Evolutionary conservation across 768 basidiomycete species (phyloP), one percentile per base, ranked within the genome.

Genomic region (Tulasnella sp.): DNA sequence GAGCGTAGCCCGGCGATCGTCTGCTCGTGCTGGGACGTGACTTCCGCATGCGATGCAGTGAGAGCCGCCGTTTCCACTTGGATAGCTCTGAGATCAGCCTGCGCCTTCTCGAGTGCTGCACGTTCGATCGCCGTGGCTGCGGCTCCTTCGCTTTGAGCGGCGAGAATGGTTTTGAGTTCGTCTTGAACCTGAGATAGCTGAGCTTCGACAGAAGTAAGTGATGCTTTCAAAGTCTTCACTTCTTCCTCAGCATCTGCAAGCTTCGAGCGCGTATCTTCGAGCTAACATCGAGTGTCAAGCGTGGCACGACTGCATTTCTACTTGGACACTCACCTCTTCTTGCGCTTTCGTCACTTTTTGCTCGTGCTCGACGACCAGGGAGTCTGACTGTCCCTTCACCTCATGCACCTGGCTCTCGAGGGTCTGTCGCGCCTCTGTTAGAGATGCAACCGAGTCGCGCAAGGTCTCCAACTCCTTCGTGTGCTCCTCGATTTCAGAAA

Each of bases 41-140:
- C 64, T 22, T 81, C 81, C 5, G 83, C 80, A 14, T 81, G 81
- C 73, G 85, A 85, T 35, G 80, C 77, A 75, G 87, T 85, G 16
- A 86, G 80, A 34, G 81, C 79, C 12, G 84, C 83, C 0, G 80
- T 79, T 79, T 90, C 89, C 12, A 81, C 81, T 71, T 84, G 79
- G 39, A 88, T 82, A 5, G 85, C 81, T 52, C 84, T 84, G 40
- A 91, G 81, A 68, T 91, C 86, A 1, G 84, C 85, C 75, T 88
- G 86, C 14, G 87, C 88, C 76, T 87, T 87, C 22, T 86, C 76
- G 35, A 91, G 82, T 26, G 87, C 86, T 76, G 88, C 88, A 22
- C 83, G 88, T 74, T 91, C 88, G 44, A 83, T 79, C 59, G 85
- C 82, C n/a, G 86, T 86, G 17, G 86, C 86, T 17, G 83, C 82